phyloP scores from a whole-genome alignment of 345 rosid genomes.

The Gossypium longicalyx region DNA sequence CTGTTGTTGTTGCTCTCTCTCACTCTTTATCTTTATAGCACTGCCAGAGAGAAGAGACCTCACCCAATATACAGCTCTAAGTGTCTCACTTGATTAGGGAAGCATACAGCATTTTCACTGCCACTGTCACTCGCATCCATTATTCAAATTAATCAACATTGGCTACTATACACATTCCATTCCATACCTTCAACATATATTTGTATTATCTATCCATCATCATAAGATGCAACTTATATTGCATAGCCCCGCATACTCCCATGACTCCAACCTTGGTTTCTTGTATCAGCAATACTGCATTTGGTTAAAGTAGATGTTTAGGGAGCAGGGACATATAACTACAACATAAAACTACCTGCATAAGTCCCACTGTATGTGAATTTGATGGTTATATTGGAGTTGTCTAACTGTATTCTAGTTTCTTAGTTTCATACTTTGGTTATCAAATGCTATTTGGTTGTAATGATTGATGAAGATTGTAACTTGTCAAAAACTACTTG shows the following conservation, averaged over 20 bases:
- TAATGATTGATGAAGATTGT: no score
- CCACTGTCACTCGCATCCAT: slow-evolving; percentile 12
- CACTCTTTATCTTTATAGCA: not conserved
- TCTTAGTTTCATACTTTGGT: no score
- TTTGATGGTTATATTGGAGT: no score
- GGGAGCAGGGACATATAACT: not conserved
- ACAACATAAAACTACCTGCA: not conserved
- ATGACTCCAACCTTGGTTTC: slow-evolving; percentile 2
- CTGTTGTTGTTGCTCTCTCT: not conserved
- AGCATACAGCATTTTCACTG: not conserved
- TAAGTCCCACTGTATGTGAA: no score
- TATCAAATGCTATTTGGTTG: no score
- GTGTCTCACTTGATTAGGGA: not conserved
- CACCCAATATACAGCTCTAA: not conserved
- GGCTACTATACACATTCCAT: not conserved
- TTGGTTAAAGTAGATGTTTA: not conserved
- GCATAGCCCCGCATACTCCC: slow-evolving; percentile 10
- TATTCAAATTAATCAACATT: slow-evolving; percentile 8
- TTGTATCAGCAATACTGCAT: slow-evolving; percentile 22
- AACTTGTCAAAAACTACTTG: no score
- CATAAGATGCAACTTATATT: slow-evolving; percentile 8
- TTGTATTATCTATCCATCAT: not conserved
- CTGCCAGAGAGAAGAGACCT: not conserved
- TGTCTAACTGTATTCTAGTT: no score
- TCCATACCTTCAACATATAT: slow-evolving; percentile 1